Conservation (phyloP, 306 rosid species). For the Quercus engelmannii region DNA sequence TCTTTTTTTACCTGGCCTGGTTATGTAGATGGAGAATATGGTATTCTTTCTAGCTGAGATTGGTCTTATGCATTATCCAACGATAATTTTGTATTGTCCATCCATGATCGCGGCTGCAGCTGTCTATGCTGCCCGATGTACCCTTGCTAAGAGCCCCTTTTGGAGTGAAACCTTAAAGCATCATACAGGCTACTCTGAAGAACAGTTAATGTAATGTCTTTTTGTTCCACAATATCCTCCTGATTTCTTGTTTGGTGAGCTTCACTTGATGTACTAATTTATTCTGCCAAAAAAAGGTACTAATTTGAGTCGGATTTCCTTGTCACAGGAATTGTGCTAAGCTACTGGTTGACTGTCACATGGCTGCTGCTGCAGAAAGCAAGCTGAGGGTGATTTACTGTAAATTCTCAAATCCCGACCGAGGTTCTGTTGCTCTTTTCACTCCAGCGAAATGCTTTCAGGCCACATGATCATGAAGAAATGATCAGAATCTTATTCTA, state of each 20-base stretch:
- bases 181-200: slow-evolving; percentile 45
- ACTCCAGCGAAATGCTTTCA: slow-evolving; percentile 10
- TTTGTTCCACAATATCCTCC: too few relatives aligned
- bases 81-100: slow-evolving; percentile 23
- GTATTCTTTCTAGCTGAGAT: slow-evolving; percentile 53
- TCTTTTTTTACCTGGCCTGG: too few relatives aligned
- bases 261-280: too few relatives aligned
- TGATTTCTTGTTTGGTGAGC: too few relatives aligned
- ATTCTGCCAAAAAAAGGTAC: neutral
- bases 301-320: neutral
- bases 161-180: slow-evolving; percentile 50
- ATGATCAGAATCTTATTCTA: neutral
- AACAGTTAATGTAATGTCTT: slow-evolving; percentile 31
- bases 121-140: slow-evolving; percentile 41
- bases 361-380: neutral
- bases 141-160: slow-evolving; percentile 34
- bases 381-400: neutral
- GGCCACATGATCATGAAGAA: neutral
- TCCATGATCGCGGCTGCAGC: slow-evolving; percentile 57
- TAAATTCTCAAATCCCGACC: slow-evolving; percentile 10
- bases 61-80: slow-evolving; percentile 37
- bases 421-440: neutral
- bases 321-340: slow-evolving; percentile 43
- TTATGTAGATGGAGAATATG: slow-evolving; percentile 46
- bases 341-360: slow-evolving; percentile 26